These are phyloP conservation scores for Chloranthus sessilifolius DNA, from an alignment of 164 flowering plant genomes.

Conservation along the genomic window DNA sequence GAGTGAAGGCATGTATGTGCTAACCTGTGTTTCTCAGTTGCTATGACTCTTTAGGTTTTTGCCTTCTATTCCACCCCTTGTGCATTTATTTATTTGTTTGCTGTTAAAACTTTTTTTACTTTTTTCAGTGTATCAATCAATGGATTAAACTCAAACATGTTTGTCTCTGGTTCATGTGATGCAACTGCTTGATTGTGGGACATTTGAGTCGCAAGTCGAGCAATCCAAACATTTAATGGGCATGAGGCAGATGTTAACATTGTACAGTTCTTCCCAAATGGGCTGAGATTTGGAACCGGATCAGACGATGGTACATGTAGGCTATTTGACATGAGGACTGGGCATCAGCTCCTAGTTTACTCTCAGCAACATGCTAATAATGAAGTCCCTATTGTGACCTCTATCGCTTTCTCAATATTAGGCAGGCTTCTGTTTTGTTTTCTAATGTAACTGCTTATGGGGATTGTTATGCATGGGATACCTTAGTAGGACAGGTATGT, in stretches of 20 bases:
- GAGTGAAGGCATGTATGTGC: too few species aligned
- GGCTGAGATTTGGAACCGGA: slow-evolving; percentile 92
- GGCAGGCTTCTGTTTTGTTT: slow-evolving; percentile 98
- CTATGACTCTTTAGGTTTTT: too few species aligned
- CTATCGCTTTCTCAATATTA: slow-evolving; percentile 87
- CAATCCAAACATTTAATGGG: slow-evolving; percentile 82
- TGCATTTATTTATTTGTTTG: too few species aligned
- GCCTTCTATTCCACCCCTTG: too few species aligned
- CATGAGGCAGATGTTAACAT: slow-evolving; percentile 90
- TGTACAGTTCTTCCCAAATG: slow-evolving; percentile 97
- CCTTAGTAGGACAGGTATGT: slow-evolving; percentile 79
- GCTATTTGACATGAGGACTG: slow-evolving; percentile 87
- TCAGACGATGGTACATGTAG: slow-evolving; percentile 96
- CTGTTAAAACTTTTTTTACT: too few species aligned
- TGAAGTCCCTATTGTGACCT: slow-evolving; percentile 67
- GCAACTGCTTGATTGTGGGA: slow-evolving; percentile 91
- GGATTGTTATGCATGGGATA: slow-evolving; percentile 94
- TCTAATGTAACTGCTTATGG: slow-evolving; percentile 83
- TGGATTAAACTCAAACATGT: slow-evolving; percentile 72
- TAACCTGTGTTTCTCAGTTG: too few species aligned
- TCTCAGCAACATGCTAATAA: slow-evolving; percentile 49
- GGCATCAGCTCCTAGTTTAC: slow-evolving; percentile 93
- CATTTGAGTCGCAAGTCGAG: slow-evolving; percentile 93
- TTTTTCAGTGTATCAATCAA: slow-evolving; percentile 75
- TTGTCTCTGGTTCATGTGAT: slow-evolving; percentile 97